Base-by-base conservation (phyloP, 129 eudicot genomes). In the Apium graveolens region DNA sequence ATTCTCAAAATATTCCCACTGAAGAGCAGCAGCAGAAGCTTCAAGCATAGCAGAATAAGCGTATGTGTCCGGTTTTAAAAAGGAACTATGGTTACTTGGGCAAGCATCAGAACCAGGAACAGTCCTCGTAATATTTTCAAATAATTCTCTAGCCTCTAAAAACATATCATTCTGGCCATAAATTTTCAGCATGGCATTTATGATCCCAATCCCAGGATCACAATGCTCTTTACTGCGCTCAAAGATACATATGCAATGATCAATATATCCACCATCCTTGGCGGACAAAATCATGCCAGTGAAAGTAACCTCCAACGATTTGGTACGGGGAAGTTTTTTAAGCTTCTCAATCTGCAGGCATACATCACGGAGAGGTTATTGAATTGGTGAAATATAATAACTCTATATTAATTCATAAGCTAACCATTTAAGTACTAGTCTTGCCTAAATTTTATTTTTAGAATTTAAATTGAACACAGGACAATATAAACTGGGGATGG, bases 1-100 rank as follows among this genome's bases (percentile, higher is more conserved):
- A 76, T 87, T 85, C 81, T 95, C 98, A 70, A 95, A 95, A 78
- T 91, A 95, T 75, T 95, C 98, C 98, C 98, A 95, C 66, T 95
- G 98, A 43, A 70, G 86, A 43, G 98, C 91, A 41, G 87, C 80
- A 76, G 93, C 92, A 78, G 97, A 95, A 44, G 90, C 90, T 86
- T 91, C 86, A 44, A 95, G 96, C 96, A 95, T 90, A 77, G 87
- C 81, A 42, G 86, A 80, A 75, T 84, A 95, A 26, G 91, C 86
- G 76, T 84, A 86, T n/a, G 62, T 73, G 80, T 88, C 93, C 11
- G 91, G 88, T 18, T 68, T 79, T 14, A 82, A 80, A 63, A 85
- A 80, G 62, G 91, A 84, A 71, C 79, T 71, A 73, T 43, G 73
- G 77, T 79, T 90, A 45, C 82, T 83, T 65, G 26, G 35, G 51